Evolutionary conservation across 768 basidiomycete species (phyloP), one percentile per base, ranked within the genome.

Genomic region (Trametes cinnabarina): DNA sequence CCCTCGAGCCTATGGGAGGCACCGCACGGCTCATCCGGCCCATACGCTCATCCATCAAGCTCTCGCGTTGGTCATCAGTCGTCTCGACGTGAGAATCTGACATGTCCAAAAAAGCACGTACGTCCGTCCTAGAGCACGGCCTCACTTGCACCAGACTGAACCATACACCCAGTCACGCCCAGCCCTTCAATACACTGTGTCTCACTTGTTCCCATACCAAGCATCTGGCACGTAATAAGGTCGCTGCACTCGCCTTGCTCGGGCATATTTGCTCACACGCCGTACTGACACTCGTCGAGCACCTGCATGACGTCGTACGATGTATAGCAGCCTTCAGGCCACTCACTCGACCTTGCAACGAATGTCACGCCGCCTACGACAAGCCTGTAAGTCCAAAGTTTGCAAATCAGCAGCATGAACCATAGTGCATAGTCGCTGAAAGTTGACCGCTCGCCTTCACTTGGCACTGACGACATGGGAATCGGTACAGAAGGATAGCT

Each of bases 51-150:
- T 43, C 46, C 23, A 54, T n/a, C 41, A 50, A 37, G 47, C 30
- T 43, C 39, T 42, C n/a, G 28, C 17, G n/a, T 55, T 55, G 59
- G 59, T 60, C 53, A 60, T 53, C 59, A 51, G 50, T 46, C 39
- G 25, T 32, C 19, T 37, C 26, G 51, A 48, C 53, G 59, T 60
- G 59, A 44, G 59, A 60, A 41, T 20, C 2, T 9, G 6, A 17
- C 15, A 34, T 41, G 37, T 40, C 43, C 54, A 41, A 55, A 51
- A 40, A 34, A 34, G 59, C 28, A 22, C 37, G 59, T 51, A 20
- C 35, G 54, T 60, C 51, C 23, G 51, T 51, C 26, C 48, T 46
- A n/a, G n/a, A n/a, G n/a, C n/a, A n/a, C n/a, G n/a, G 43, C 32
- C 40, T 49, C 58, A 48, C 17, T 47, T 23, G 19, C 17, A 22